Conservation (phyloP, 495 filamentous ascomycete genomes). For the Hypoxylon subgilvum region DNA sequence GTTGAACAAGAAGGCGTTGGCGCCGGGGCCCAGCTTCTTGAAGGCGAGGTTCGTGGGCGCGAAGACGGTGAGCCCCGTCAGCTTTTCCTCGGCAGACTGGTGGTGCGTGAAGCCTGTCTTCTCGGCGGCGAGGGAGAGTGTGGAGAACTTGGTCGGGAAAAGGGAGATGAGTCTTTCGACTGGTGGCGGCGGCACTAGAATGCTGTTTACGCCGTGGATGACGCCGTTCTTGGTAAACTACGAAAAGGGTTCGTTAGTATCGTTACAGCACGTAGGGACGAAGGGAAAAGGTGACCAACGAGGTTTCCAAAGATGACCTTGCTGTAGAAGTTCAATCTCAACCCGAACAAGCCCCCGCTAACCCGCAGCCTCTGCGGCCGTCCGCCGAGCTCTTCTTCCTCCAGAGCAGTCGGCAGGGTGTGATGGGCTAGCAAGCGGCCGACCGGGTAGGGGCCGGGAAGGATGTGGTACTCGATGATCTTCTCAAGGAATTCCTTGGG, state of each 20-base stretch:
- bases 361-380: slow-evolving; percentile 72
- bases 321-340: slow-evolving; percentile 76
- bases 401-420: slow-evolving; percentile 73
- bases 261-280: neutral
- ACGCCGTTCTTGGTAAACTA: slow-evolving; percentile 69
- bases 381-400: slow-evolving; percentile 60
- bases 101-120: slow-evolving; percentile 67
- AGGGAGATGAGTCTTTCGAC: slow-evolving; percentile 65
- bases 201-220: slow-evolving; percentile 73
- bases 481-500: slow-evolving; percentile 69
- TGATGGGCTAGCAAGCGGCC: slow-evolving; percentile 62
- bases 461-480: slow-evolving; percentile 73
- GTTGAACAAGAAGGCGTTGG: slow-evolving; percentile 79
- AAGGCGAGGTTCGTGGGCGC: slow-evolving; percentile 80
- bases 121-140: slow-evolving; percentile 70
- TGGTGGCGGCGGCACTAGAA: slow-evolving; percentile 75
- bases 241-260: slow-evolving; percentile 46
- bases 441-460: slow-evolving; percentile 65
- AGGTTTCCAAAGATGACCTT: slow-evolving; percentile 70
- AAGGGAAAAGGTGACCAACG: slow-evolving; percentile 46
- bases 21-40: slow-evolving; percentile 66
- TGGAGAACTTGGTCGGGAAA: slow-evolving; percentile 76
- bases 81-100: slow-evolving; percentile 29
- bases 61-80: slow-evolving; percentile 67
- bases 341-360: slow-evolving; percentile 59